These are phyloP conservation scores for Mytilinidion resinicola DNA, from an alignment of 495 filamentous ascomycete genomes.

Conservation along the genomic window DNA sequence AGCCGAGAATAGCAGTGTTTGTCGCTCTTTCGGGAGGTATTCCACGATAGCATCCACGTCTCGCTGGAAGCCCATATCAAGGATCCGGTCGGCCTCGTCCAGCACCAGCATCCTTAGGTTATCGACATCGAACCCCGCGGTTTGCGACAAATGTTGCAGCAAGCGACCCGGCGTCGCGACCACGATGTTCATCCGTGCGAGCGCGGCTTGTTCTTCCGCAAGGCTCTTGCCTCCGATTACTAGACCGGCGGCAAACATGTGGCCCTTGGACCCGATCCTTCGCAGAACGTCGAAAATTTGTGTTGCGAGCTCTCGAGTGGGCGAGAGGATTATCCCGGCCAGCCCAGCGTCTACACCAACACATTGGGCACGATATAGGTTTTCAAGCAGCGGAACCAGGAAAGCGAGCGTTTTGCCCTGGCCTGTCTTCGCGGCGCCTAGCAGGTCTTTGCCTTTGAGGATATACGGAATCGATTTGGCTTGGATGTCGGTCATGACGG, in stretches of 20 bases:
- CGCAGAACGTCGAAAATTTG: slow-evolving; percentile 96
- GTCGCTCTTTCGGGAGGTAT: slow-evolving; percentile 77
- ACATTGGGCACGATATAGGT: slow-evolving; percentile 87
- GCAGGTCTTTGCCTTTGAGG: slow-evolving; percentile 80
- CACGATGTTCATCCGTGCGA: slow-evolving; percentile 94
- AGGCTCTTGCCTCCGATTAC: slow-evolving; percentile 93
- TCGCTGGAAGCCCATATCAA: slow-evolving; percentile 95
- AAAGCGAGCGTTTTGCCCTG: slow-evolving; percentile 96
- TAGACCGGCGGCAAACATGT: slow-evolving; percentile 86
- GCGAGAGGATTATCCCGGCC: slow-evolving; percentile 86
- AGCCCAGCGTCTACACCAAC: slow-evolving; percentile 78
- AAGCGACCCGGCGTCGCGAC: slow-evolving; percentile 94
- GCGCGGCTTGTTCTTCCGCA: slow-evolving; percentile 76
- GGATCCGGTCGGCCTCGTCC: slow-evolving; percentile 92
- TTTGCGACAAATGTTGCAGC: slow-evolving; percentile 94
- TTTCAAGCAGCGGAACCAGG: slow-evolving; percentile 84
- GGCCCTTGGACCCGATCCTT: slow-evolving; percentile 75
- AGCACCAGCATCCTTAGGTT: slow-evolving; percentile 90
- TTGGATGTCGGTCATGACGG: slow-evolving; percentile 87
- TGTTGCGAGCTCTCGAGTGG: slow-evolving; percentile 88
- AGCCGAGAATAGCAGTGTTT: slow-evolving; percentile 92
- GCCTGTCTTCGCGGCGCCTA: slow-evolving; percentile 94
- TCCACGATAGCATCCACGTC: slow-evolving; percentile 91
- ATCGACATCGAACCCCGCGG: slow-evolving; percentile 78
- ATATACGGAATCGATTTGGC: slow-evolving; percentile 75